Conservation (phyloP, 2,329 filamentous ascomycete genomes). For the Botrytis fabae region DNA sequence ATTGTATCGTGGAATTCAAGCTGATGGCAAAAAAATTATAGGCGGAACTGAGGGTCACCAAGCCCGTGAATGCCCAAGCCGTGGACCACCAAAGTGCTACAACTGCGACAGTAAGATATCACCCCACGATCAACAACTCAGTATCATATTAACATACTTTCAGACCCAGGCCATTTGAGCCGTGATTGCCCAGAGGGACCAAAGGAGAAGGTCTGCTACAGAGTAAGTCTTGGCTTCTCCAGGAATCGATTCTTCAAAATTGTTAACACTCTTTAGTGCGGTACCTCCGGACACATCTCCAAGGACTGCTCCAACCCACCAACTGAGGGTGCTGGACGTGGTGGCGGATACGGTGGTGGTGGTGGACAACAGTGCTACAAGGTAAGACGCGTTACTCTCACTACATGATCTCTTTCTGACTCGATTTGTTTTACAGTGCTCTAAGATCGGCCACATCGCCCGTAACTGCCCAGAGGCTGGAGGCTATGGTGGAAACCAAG, state of each 20-base stretch:
- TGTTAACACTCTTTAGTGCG: constrained; percentile 50
- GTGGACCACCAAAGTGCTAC: constrained; percentile 81
- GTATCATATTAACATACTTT: constrained; percentile 35
- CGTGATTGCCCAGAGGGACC: constrained; percentile 87
- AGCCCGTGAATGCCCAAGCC: constrained; percentile 85
- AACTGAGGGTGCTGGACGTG: constrained; percentile 38
- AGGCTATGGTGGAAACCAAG: constrained; percentile 41
- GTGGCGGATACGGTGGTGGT: constrained; percentile 44
- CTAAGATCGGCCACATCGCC: constrained; percentile 93
- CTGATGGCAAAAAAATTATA: constrained; percentile 44
- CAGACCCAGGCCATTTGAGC: constrained; percentile 74
- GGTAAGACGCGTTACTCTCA: constrained; percentile 28
- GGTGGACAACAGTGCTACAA: constrained; percentile 84
- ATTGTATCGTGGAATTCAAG: constrained; percentile 11
- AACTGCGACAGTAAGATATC: constrained; percentile 71
- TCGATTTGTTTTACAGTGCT: constrained; percentile 59
- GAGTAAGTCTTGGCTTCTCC: constrained; percentile 38
- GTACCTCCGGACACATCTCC: constrained; percentile 84
- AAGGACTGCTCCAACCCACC: constrained; percentile 59
- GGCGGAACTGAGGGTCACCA: constrained; percentile 72
- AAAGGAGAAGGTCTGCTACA: constrained; percentile 83
- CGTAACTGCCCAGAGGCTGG: constrained; percentile 74
- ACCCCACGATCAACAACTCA: constrained; percentile 30
- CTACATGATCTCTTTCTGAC: constrained; percentile 17
- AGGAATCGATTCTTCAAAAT: background rate